Percentiles rank a stretch among this genome's conserved stretches.
These are phyloP conservation scores for Quercus lobata DNA, from an alignment of 331 rosid species.

Conservation along the genomic window DNA sequence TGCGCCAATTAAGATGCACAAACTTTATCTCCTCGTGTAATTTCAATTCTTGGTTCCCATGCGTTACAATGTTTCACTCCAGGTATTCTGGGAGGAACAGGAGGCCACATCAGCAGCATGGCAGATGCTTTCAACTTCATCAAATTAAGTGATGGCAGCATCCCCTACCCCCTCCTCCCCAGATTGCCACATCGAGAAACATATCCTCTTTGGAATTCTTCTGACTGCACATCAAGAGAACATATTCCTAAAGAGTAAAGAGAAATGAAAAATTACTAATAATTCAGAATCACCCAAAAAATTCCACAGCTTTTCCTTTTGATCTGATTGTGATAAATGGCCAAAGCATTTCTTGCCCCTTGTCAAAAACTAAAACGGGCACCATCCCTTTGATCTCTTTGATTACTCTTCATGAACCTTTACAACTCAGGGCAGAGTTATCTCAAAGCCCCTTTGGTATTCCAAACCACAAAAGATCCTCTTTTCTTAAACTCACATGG, in stretches of 20 bases:
- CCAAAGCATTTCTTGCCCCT: slow-evolving; percentile 6
- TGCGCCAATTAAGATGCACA: background rate
- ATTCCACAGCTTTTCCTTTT: slow-evolving; percentile 4
- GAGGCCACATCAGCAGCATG: background rate
- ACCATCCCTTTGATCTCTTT: slow-evolving; percentile 13
- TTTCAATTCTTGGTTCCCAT: background rate
- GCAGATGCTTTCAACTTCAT: background rate
- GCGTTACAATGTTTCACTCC: no score
- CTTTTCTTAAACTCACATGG: slow-evolving; percentile 45
- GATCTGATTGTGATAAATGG: slow-evolving; percentile 3
- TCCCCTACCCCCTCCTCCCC: no score
- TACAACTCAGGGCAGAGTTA: slow-evolving; percentile 9
- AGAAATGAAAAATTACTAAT: background rate
- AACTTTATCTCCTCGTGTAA: no score
- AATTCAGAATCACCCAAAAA: background rate
- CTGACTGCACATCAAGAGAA: background rate
- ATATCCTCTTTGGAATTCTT: background rate
- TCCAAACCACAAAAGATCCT: slow-evolving; percentile 69
- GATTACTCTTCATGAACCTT: slow-evolving; percentile 4
- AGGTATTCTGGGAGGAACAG: background rate
- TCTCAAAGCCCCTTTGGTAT: slow-evolving; percentile 30
- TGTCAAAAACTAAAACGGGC: slow-evolving; percentile 1
- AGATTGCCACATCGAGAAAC: background rate
- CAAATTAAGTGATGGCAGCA: background rate
- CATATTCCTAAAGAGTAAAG: background rate